phyloP scores from a whole-genome alignment of 1,284 basidiomycete species.

The Sporisorium sorghi region DNA sequence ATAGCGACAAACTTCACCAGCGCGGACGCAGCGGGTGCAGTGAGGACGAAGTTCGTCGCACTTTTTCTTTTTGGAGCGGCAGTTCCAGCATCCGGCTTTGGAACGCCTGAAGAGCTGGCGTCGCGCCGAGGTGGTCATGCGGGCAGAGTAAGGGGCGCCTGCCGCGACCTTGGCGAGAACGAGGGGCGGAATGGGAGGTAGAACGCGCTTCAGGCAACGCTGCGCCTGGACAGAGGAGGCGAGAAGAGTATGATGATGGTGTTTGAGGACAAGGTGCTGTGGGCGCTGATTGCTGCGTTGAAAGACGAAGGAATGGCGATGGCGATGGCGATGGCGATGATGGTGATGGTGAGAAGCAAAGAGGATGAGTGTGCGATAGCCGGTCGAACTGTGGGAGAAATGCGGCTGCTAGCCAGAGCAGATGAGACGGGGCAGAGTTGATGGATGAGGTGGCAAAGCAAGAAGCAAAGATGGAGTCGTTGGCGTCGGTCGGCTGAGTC shows the following conservation, averaged over 20 bases:
- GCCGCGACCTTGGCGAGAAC: constrained; percentile 36
- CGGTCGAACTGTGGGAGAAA: background rate
- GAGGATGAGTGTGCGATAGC: background rate
- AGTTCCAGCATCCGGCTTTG: constrained; percentile 52
- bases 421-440: background rate
- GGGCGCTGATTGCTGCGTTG: too few relatives aligned
- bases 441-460: background rate
- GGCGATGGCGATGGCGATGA: background rate
- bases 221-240: constrained; percentile 13
- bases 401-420: background rate
- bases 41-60: constrained; percentile 50
- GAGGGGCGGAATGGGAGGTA: constrained; percentile 25
- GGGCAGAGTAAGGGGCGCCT: constrained; percentile 26
- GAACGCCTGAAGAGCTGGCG: constrained; percentile 52
- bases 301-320: background rate
- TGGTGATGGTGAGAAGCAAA: background rate
- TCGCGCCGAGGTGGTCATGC: constrained; percentile 47
- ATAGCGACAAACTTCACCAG: constrained; percentile 46
- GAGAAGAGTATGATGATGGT: background rate
- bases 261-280: background rate
- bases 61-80: constrained; percentile 54
- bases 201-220: constrained; percentile 25
- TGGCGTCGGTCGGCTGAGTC: constrained; percentile 1
- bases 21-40: constrained; percentile 44
- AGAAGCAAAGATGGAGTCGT: background rate